Evolutionary conservation across 148 eudicot genomes (phyloP).

Genomic region (Beta vulgaris): DNA sequence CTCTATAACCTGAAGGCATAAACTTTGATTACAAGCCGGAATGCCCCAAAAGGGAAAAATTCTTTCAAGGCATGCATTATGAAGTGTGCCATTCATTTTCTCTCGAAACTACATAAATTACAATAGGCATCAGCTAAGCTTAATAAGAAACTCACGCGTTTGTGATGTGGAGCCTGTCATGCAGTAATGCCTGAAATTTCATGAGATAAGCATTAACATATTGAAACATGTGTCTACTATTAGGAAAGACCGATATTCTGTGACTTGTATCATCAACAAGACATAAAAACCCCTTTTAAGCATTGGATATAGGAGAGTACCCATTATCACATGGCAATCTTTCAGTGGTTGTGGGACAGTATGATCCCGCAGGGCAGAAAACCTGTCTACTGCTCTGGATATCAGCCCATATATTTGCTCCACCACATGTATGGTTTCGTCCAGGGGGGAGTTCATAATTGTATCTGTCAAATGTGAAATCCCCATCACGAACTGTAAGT

Average conservation of each 20-base stretch:
- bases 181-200: constrained; percentile 74
- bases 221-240: neutral
- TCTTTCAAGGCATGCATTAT: neutral
- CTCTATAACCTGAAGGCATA: neutral
- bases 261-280: neutral
- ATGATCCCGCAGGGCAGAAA: constrained; percentile 86
- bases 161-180: constrained; percentile 66
- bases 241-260: neutral
- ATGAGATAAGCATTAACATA: constrained; percentile 18
- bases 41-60: neutral
- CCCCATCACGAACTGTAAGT: constrained; percentile 6
- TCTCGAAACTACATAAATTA: neutral
- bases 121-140: neutral
- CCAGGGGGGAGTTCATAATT: constrained; percentile 65
- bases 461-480: constrained; percentile 73
- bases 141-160: constrained; percentile 51
- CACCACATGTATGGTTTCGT: constrained; percentile 81
- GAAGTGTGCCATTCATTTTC: neutral
- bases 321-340: constrained; percentile 60
- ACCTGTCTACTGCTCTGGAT: constrained; percentile 40
- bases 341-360: constrained; percentile 65
- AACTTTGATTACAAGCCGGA: neutral
- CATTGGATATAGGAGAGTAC: constrained; percentile 39
- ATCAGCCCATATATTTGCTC: constrained; percentile 92
- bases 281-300: neutral